These are phyloP conservation scores for Abrus precatorius DNA, from an alignment of 306 rosid species.

Conservation along the genomic window DNA sequence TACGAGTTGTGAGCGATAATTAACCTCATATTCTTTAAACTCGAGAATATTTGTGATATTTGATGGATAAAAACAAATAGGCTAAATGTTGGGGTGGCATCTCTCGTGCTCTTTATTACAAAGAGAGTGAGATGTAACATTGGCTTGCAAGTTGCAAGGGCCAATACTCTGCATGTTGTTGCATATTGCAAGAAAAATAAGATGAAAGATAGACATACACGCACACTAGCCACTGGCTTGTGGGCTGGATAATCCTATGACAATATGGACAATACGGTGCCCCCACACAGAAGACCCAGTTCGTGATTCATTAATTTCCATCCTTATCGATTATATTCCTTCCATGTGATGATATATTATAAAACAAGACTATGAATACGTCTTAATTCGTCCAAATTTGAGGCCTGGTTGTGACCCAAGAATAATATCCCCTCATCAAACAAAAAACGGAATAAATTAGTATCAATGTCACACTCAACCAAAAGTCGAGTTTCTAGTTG, in stretches of 20 bases:
- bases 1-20: no score
- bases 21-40: no score
- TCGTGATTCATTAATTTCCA: constrained; percentile 39
- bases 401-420: constrained; percentile 18
- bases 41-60: no score
- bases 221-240: constrained; percentile 4
- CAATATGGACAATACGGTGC: constrained; percentile 20
- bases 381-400: constrained; percentile 47
- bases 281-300: constrained; percentile 40
- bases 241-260: constrained; percentile 33
- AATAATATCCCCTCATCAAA: constrained; percentile 22
- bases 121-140: constrained; percentile 14
- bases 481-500: neutral
- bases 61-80: no score
- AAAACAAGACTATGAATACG: constrained; percentile 17
- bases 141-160: no score
- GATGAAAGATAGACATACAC: neutral
- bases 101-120: constrained; percentile 44
- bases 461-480: constrained; percentile 11
- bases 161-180: neutral
- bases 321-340: constrained; percentile 51
- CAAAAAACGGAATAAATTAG: neutral
- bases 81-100: neutral
- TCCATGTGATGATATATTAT: constrained; percentile 42
- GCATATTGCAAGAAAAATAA: constrained; percentile 34